Evolutionary conservation across 2,329 filamentous ascomycete genomes (phyloP), one percentile per base, ranked within the genome.

Genomic region (Arthrobotrys conoides): DNA sequence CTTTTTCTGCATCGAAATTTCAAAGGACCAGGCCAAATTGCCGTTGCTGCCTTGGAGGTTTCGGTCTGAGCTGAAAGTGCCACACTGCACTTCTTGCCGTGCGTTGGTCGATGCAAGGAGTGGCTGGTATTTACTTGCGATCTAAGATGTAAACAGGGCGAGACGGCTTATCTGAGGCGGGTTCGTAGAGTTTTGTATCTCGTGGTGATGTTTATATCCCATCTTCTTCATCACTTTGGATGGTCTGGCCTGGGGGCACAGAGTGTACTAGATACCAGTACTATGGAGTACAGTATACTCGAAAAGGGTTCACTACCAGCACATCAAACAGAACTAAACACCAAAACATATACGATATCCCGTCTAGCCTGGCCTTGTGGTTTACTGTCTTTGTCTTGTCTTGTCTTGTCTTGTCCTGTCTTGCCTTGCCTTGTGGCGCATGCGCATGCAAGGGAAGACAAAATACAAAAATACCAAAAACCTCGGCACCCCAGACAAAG

Each of bases 81-180:
- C 66, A 77, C 72, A 70, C 67, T 71, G 71, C 72, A 70, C 67
- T 71, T 41, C 49, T n/a, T 53, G 20, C 38, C 66, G 33, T 55
- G 33, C 20, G 20, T 36, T 27, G 36, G 6, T 55, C 22, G 36
- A 76, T 33, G 61, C 71, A 68, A 75, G 71, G 55, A 65, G 71
- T 76, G 65, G 71, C 71, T 69, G 53, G 65, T 76, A 36, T 16
- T 10, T 38, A 38, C 36, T 38, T 14, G 9, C 8, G 36, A 38
- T 38, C 2, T 12, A 41, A 41, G 9, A 41, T 41, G 48, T 51
- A 51, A 18, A 59, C 53, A 30, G n/a, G 53, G 57, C 57, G 18
- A n/a, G 27, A n/a, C 38, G 33, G 8, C 8, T 36, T 10, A 36
- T 36, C 6, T n/a, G 38, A n/a, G 38, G 12, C 38, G 38, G 38